Evolutionary conservation across 164 flowering plant genomes (phyloP).

Genomic region (Liquidambar formosana): DNA sequence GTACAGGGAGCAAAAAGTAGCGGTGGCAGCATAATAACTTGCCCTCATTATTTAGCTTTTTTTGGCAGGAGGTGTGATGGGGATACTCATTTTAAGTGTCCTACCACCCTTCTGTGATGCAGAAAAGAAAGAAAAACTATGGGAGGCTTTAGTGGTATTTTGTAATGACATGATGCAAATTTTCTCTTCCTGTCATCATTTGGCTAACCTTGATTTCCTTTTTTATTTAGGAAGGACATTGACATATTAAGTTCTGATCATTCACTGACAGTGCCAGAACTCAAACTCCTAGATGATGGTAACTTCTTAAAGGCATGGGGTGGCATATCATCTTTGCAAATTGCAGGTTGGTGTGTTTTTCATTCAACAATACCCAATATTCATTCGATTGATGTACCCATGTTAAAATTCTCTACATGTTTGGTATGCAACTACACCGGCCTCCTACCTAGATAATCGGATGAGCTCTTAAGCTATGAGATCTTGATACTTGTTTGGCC

Average conservation of each 20-base stretch:
- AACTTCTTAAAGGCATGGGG: conserved; percentile 96
- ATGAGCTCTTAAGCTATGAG: too few species aligned
- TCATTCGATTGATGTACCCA: too few species aligned
- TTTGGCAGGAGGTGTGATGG: conserved; percentile 90
- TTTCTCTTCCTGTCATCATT: not conserved
- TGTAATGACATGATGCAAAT: not conserved
- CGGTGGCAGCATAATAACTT: conserved; percentile 89
- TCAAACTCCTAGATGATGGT: conserved; percentile 76
- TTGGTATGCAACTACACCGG: too few species aligned
- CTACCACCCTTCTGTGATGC: conserved; percentile 94
- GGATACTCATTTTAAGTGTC: conserved; percentile 93
- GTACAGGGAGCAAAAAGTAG: conserved; percentile 69
- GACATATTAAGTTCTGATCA: conserved; percentile 98
- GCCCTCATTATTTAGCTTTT: conserved; percentile 95
- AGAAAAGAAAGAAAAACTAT: conserved; percentile 66
- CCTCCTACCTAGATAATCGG: too few species aligned
- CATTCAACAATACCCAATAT: not conserved
- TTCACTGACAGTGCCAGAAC: conserved; percentile 84
- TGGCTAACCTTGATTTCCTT: conserved; percentile 2
- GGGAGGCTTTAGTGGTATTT: conserved; percentile 82
- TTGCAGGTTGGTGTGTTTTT: conserved; percentile 60
- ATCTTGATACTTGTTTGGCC: too few species aligned
- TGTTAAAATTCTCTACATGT: too few species aligned
- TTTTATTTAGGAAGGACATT: conserved; percentile 68
- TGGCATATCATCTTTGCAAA: conserved; percentile 93